A percentile compares a stretch with the other conserved stretches of the same genome.
Conservation (phyloP, 768 basidiomycete species). For the Mycena indigotica region DNA sequence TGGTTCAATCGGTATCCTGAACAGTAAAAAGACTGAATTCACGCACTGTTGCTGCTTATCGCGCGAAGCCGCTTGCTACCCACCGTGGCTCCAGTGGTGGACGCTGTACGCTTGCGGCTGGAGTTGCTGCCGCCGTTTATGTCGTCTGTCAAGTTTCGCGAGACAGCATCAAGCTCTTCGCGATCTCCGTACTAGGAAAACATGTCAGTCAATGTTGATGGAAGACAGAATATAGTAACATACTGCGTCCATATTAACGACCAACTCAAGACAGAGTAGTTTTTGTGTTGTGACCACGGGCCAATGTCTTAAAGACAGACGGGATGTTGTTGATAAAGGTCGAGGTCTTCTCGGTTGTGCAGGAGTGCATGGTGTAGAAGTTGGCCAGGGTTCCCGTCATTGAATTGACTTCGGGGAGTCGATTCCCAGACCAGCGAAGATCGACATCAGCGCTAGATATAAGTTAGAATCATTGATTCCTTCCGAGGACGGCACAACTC, state of each 20-base stretch:
- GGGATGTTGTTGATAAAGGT: conserved; percentile 9
- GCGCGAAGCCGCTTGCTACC: conserved; percentile 1
- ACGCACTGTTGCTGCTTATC: neutral
- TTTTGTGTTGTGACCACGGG: conserved; percentile 2
- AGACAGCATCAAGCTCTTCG: neutral
- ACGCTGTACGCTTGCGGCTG: neutral
- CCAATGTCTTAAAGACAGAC: neutral
- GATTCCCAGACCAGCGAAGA: neutral
- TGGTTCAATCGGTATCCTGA: neutral
- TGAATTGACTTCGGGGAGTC: neutral
- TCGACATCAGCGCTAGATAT: conserved; percentile 1
- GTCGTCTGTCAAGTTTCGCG: neutral
- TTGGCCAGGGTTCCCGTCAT: conserved; percentile 2
- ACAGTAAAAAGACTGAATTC: too few relatives aligned
- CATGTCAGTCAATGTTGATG: neutral
- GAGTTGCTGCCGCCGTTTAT: neutral
- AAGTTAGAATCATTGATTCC: neutral
- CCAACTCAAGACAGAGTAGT: conserved; percentile 2
- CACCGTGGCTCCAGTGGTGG: neutral
- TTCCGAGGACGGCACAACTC: neutral
- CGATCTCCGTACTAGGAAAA: conserved; percentile 1
- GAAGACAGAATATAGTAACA: neutral
- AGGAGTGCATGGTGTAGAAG: conserved; percentile 2
- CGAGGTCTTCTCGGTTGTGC: neutral
- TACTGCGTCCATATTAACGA: conserved; percentile 2